A percentile compares a stretch with the other conserved stretches of the same genome.
Evolutionary conservation across 441 rosid species (phyloP).

Genomic region (Bruguiera hainesii): DNA sequence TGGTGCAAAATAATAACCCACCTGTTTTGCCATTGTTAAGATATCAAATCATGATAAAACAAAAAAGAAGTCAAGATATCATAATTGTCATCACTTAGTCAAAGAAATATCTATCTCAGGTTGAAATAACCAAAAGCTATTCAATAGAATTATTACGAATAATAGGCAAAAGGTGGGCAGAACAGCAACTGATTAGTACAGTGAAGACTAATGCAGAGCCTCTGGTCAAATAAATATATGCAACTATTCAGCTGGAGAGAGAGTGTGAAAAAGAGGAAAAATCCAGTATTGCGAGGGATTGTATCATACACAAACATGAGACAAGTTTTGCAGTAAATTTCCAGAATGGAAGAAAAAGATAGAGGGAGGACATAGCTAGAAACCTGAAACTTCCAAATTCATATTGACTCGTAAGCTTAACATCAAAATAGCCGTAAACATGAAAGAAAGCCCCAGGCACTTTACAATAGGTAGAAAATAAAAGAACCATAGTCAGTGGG

Average conservation of each 20-base stretch:
- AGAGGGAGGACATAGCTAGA: not conserved
- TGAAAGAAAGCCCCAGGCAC: not conserved
- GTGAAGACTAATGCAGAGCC: slow-evolving; percentile 11
- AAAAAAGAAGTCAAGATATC: not conserved
- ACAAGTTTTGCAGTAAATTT: slow-evolving; percentile 6
- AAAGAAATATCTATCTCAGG: slow-evolving; percentile 20
- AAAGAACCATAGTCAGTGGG: not conserved
- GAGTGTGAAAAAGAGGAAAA: not conserved
- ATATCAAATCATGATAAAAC: slow-evolving; percentile 24
- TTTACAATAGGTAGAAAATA: not conserved
- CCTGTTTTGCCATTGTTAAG: slow-evolving; percentile 48
- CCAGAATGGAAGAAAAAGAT: slow-evolving; percentile 8
- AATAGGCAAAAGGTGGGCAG: not conserved
- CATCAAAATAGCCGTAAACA: not conserved
- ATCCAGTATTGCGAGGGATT: not conserved
- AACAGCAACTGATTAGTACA: slow-evolving; percentile 5
- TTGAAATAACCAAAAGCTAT: slow-evolving; percentile 12
- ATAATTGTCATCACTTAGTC: slow-evolving; percentile 5
- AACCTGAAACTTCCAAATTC: not conserved
- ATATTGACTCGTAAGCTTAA: not conserved
- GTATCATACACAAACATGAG: not conserved
- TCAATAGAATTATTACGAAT: not conserved
- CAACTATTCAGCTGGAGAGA: not conserved
- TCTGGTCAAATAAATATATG: slow-evolving; percentile 7
- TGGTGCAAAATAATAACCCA: slow-evolving; percentile 94